phyloP scores from a whole-genome alignment of 352 stramenopile genomes.

The Phytophthora fragariaefolia region DNA sequence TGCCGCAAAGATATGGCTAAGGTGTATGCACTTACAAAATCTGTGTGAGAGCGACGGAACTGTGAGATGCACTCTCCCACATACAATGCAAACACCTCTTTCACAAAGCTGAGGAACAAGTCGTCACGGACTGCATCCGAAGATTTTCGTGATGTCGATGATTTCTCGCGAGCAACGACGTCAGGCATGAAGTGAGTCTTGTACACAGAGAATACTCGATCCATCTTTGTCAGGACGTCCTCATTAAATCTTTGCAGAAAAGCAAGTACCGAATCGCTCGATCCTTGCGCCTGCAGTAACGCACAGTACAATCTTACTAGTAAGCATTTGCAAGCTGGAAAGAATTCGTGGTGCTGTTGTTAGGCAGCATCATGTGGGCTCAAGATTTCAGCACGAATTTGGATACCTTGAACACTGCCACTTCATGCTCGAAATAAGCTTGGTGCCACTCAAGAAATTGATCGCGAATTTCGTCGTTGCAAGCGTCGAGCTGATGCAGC shows the following conservation, averaged over 20 bases:
- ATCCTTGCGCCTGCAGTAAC: constrained; percentile 28
- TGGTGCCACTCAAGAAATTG: constrained; percentile 89
- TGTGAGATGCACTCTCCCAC: constrained; percentile 55
- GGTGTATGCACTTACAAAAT: constrained; percentile 57
- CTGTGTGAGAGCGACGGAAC: constrained; percentile 56
- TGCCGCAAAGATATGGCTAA: neutral
- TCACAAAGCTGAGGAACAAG: constrained; percentile 73
- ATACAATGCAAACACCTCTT: constrained; percentile 71
- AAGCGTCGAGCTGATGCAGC: constrained; percentile 69
- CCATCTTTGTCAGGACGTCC: constrained; percentile 58
- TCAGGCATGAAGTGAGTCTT: constrained; percentile 70
- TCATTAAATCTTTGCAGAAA: constrained; percentile 66
- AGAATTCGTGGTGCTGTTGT: neutral
- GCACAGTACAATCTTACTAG: neutral
- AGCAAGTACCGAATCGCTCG: constrained; percentile 55
- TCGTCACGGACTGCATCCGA: constrained; percentile 65
- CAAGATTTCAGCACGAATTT: neutral
- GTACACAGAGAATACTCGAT: constrained; percentile 68
- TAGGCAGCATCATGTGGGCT: neutral
- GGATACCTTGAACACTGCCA: constrained; percentile 65
- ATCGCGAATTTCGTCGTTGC: constrained; percentile 78
- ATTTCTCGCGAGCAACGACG: constrained; percentile 47
- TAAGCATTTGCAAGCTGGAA: neutral
- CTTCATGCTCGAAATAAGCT: constrained; percentile 62
- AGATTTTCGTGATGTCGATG: constrained; percentile 37